Evolutionary conservation across 2,329 filamentous ascomycete genomes (phyloP).

Genomic region (Fusarium musae): DNA sequence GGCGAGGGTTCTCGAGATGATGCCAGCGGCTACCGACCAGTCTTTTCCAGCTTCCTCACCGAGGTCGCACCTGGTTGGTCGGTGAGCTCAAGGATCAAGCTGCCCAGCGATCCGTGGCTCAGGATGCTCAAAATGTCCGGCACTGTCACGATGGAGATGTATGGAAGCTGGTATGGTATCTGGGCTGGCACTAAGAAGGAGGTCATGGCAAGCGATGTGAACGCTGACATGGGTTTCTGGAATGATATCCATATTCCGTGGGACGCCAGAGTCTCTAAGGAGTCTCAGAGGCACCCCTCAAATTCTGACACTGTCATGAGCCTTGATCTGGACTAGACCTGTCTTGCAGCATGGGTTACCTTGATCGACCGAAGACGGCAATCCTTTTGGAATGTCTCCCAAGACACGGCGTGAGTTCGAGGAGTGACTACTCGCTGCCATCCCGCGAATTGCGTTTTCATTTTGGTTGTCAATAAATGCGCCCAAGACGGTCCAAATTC

Average conservation of each 20-base stretch:
- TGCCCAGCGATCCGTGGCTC: neutral
- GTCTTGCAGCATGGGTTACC: neutral
- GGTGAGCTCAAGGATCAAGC: neutral
- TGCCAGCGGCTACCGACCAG: neutral
- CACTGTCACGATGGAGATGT: neutral
- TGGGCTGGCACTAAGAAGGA: neutral
- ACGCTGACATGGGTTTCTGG: neutral
- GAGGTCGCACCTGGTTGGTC: neutral
- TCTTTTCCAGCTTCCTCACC: neutral
- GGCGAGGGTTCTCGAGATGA: neutral
- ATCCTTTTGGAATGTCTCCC: neutral
- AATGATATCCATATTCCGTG: neutral
- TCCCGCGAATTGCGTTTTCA: rapidly evolving
- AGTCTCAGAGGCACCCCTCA: no score
- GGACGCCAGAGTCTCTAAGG: neutral
- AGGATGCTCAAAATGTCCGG: neutral
- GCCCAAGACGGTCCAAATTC: neutral
- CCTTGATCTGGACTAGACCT: neutral
- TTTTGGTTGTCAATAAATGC: neutral
- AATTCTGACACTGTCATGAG: neutral
- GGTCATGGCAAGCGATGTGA: neutral
- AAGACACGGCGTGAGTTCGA: rapidly evolving
- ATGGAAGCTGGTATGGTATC: neutral
- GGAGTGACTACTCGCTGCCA: neutral
- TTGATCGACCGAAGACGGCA: neutral